Evolutionary conservation across 83 land plant genomes (phyloP).

Genomic region (Diphasiastrum complanatum): DNA sequence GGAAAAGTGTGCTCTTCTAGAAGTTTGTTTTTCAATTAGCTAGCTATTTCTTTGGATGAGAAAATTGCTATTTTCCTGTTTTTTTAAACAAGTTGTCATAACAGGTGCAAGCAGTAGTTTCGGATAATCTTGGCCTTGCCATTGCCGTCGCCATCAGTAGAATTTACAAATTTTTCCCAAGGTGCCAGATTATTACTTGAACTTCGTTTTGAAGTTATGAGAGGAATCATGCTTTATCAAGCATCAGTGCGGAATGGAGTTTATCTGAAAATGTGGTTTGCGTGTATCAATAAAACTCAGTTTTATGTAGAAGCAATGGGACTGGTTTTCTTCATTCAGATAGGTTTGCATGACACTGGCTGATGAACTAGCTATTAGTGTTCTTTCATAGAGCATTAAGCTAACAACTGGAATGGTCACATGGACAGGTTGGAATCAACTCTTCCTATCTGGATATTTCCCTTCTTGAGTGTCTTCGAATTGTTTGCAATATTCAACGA

Average conservation of each 20-base stretch:
- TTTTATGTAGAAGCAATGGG: too few species aligned
- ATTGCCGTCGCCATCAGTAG: conserved; percentile 42
- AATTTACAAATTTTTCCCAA: conserved; percentile 25
- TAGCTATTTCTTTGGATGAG: background rate
- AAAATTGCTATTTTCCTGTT: background rate
- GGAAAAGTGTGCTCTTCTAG: background rate
- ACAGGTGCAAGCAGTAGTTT: conserved; percentile 67
- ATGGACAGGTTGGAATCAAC: conserved; percentile 46
- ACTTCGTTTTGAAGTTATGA: background rate
- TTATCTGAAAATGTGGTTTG: too few species aligned
- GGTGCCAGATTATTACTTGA: conserved; percentile 3
- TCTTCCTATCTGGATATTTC: conserved; percentile 50
- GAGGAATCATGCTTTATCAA: background rate
- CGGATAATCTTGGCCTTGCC: conserved; percentile 60
- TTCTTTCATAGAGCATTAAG: background rate
- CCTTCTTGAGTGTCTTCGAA: conserved; percentile 48
- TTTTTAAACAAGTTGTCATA: background rate
- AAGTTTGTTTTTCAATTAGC: background rate
- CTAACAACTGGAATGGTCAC: conserved; percentile 6
- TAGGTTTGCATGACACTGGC: conserved; percentile 1
- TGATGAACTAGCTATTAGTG: background rate
- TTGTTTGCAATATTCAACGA: conserved; percentile 54
- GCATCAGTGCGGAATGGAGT: too few species aligned
- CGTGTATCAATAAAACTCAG: too few species aligned
- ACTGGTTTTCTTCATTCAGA: too few species aligned